Evolutionary conservation across 2,329 filamentous ascomycete species (phyloP), one percentile per base, ranked within the genome.

Genomic region (Pochonia chlamydosporia): DNA sequence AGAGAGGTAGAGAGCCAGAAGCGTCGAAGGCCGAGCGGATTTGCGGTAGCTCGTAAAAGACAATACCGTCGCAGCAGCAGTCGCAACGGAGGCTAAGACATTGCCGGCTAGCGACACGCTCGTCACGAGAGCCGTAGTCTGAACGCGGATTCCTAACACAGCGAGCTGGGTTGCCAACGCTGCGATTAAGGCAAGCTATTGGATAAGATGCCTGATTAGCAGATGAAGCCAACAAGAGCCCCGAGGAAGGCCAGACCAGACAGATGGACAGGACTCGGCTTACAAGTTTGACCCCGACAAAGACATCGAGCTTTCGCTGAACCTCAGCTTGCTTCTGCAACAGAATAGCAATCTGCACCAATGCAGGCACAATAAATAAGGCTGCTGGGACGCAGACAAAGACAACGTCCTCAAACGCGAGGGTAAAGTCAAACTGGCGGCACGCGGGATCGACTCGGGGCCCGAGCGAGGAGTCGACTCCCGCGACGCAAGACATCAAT

Each of bases 401-500:
- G 16, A 62, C 44, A 16, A 59, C 43, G 20, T 62, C 59, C 40
- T 62, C 57, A 25, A 62, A 62, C 2, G 52, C 44, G 5, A 62
- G 48, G 0, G 60, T 60, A 39, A 62, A 62, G 49, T 62, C 60
- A 37, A 62, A 62, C 5, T 43, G 23, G 3, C 57, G 57, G 40
- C 59, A 62, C 2, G 37, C 10, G 5, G 46, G 23, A 37, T 56
- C 37, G 20, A 61, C 52, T 23, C 53, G 47, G 4, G 58, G 58
- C 6, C 58, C 59, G 28, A 31, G 28, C 28, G 28, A 31, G 9
- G 28, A 31, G 28, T 31, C 28, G 28, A 31, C 28, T 31, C 28
- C 28, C 28, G 28, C 28, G 28, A 14, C 28, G 28, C n/a, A n/a
- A n/a, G n/a, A n/a, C n/a, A n/a, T n/a, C n/a, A n/a, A n/a, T n/a